These are phyloP conservation scores for Phytopythium ostracodes DNA, from an alignment of 352 stramenopile genomes.

Conservation along the genomic window DNA sequence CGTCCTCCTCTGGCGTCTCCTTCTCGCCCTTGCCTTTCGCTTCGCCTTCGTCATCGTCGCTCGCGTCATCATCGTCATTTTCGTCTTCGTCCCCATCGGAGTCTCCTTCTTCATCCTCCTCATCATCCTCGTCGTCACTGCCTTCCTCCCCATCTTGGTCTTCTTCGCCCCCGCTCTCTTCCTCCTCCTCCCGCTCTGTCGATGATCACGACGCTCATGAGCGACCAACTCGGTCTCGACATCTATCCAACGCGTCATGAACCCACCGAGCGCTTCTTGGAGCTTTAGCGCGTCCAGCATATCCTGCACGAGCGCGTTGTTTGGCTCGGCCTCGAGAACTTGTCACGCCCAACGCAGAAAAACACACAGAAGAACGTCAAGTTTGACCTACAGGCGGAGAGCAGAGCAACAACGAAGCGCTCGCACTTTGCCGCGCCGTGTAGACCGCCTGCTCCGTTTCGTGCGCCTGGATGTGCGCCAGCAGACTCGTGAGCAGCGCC, in stretches of 20 bases:
- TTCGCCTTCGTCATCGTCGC: slow-evolving; percentile 14
- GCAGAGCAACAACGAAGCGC: not conserved
- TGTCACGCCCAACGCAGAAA: not conserved
- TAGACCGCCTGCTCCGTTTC: slow-evolving; percentile 48
- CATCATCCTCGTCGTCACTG: slow-evolving; percentile 49
- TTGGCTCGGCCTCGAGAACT: slow-evolving; percentile 60
- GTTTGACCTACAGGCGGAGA: not conserved
- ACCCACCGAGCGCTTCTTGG: slow-evolving; percentile 42
- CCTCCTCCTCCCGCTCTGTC: slow-evolving; percentile 28
- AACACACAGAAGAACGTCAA: not conserved
- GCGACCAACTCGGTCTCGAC: not conserved
- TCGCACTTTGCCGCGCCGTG: slow-evolving; percentile 43
- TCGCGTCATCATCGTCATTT: slow-evolving; percentile 16
- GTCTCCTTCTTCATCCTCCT: slow-evolving; percentile 38
- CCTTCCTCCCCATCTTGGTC: slow-evolving; percentile 38
- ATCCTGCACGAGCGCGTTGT: slow-evolving; percentile 62
- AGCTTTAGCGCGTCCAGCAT: slow-evolving; percentile 59
- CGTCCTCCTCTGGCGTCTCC: slow-evolving; percentile 6
- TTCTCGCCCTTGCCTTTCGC: slow-evolving; percentile 5
- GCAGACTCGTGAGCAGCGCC: slow-evolving; percentile 47
- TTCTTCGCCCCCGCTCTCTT: slow-evolving; percentile 13
- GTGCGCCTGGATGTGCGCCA: slow-evolving; percentile 52
- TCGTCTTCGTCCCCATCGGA: slow-evolving; percentile 21
- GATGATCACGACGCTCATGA: not conserved
- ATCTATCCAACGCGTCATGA: too few species aligned